A percentile compares a stretch with the other conserved stretches of the same genome.
These are phyloP conservation scores for Paratinospora sagittata DNA, from an alignment of 164 flowering plant species.

Conservation along the genomic window DNA sequence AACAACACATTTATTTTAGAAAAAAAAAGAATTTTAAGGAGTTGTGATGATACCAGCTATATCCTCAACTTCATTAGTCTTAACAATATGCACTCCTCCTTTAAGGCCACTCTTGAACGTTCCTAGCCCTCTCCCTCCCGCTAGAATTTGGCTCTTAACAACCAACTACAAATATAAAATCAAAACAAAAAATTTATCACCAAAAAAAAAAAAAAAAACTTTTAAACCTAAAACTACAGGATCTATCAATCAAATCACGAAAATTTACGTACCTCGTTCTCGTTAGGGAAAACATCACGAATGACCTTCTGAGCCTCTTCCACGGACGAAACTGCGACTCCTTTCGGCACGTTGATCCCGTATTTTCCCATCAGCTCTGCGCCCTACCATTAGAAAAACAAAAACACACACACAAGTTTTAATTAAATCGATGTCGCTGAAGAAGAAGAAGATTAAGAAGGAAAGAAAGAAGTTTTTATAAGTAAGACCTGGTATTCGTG, in stretches of 20 bases:
- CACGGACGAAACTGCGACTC: constrained; percentile 60
- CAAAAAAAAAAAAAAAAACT: neutral
- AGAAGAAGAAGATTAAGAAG: neutral
- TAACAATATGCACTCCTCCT: constrained; percentile 97
- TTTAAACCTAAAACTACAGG: neutral
- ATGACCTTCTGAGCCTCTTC: constrained; percentile 66
- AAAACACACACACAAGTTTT: neutral
- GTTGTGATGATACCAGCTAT: constrained; percentile 54
- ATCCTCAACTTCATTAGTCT: constrained; percentile 72
- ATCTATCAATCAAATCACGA: neutral
- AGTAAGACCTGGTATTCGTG: constrained; percentile 86
- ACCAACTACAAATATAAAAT: constrained; percentile 48
- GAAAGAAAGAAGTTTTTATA: neutral
- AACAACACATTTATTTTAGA: neutral
- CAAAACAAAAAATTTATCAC: neutral
- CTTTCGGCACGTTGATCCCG: constrained; percentile 92
- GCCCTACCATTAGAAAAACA: constrained; percentile 41
- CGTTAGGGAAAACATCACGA: constrained; percentile 50
- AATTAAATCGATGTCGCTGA: neutral
- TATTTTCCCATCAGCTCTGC: constrained; percentile 88
- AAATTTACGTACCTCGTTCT: constrained; percentile 52
- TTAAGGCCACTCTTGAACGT: constrained; percentile 81
- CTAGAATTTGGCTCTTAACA: constrained; percentile 95
- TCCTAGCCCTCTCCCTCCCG: constrained; percentile 96
- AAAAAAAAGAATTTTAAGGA: neutral